A percentile compares a stretch with the other conserved stretches of the same genome.
Conservation (phyloP, 805 yeast genomes). For the Starmerella khaoyaiensis region DNA sequence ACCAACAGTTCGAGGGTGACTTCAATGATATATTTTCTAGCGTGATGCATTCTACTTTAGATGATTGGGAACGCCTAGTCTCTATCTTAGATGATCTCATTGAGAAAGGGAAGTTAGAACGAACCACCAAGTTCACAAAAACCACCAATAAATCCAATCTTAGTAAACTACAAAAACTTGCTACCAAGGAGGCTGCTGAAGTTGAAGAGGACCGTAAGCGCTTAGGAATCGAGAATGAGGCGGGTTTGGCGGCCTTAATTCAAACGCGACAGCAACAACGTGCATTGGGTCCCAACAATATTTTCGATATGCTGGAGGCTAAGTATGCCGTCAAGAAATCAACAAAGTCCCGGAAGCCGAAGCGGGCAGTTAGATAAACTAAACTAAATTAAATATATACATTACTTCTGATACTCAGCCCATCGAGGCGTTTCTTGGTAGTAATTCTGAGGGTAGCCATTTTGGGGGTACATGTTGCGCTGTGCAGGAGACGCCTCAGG, state of each 20-base stretch:
- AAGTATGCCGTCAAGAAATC: conserved; percentile 10
- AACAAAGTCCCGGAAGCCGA: not conserved
- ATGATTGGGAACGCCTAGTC: conserved; percentile 51
- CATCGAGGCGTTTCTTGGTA: conserved; percentile 11
- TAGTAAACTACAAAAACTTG: conserved; percentile 34
- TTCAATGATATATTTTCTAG: conserved; percentile 56
- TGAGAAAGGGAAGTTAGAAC: conserved; percentile 29
- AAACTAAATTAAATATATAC: too few relatives aligned
- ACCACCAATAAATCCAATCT: conserved; percentile 38
- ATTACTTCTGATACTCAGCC: not conserved
- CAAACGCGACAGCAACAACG: conserved; percentile 24
- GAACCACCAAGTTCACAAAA: conserved; percentile 35
- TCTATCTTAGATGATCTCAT: conserved; percentile 38
- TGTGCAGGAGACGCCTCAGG: conserved; percentile 14
- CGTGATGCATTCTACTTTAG: conserved; percentile 61
- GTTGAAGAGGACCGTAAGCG: conserved; percentile 50
- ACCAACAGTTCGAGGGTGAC: conserved; percentile 51
- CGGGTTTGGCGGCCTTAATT: conserved; percentile 30
- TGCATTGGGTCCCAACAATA: conserved; percentile 9
- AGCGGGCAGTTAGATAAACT: too few relatives aligned
- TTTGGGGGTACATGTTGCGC: conserved; percentile 6
- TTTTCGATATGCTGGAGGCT: conserved; percentile 14
- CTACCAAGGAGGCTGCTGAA: conserved; percentile 32
- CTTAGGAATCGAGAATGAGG: conserved; percentile 28
- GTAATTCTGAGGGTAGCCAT: conserved; percentile 9